A percentile compares a stretch with the other conserved stretches of the same genome.
Evolutionary conservation across 371 early-diverging fungal genomes (phyloP).

Genomic region (Mortierella sp.): DNA sequence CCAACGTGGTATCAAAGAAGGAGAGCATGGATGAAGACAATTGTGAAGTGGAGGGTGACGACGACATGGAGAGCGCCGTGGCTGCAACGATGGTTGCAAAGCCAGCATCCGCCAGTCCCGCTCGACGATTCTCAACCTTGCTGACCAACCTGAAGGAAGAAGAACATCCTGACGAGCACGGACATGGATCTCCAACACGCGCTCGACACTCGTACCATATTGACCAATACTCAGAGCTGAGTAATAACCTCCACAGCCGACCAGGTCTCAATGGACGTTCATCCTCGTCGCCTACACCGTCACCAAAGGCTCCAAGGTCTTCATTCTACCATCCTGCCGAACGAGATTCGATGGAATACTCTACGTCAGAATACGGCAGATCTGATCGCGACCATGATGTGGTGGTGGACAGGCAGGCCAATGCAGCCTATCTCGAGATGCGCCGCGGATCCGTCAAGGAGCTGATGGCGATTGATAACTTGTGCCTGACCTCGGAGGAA

Average conservation of each 20-base stretch:
- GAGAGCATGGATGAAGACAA: slow-evolving; percentile 9
- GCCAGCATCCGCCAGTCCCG: background rate
- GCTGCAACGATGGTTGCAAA: slow-evolving; percentile 12
- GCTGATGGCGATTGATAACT: slow-evolving; percentile 47
- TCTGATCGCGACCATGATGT: slow-evolving; percentile 15
- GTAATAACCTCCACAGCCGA: slow-evolving; percentile 2
- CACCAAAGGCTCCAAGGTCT: background rate
- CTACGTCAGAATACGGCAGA: slow-evolving; percentile 26
- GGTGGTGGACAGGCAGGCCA: slow-evolving; percentile 7
- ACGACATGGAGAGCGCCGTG: slow-evolving; percentile 15
- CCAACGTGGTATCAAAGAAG: slow-evolving; percentile 20
- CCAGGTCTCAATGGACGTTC: slow-evolving; percentile 1
- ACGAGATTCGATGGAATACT: slow-evolving; percentile 26
- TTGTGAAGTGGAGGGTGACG: background rate
- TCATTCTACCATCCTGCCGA: slow-evolving; percentile 10
- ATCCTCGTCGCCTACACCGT: background rate
- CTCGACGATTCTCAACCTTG: slow-evolving; percentile 36
- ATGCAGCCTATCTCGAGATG: slow-evolving; percentile 20
- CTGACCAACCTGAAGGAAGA: slow-evolving; percentile 38
- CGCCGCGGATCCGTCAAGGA: slow-evolving; percentile 50
- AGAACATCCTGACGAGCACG: slow-evolving; percentile 19
- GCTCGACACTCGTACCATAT: slow-evolving; percentile 17
- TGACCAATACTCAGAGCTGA: slow-evolving; percentile 10
- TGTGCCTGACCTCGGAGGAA: slow-evolving; percentile 49
- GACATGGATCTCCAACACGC: background rate